Evolutionary conservation across 23 red algal species (phyloP), one percentile per base, ranked within the genome.

Genomic region (Gracilaria caudata): DNA sequence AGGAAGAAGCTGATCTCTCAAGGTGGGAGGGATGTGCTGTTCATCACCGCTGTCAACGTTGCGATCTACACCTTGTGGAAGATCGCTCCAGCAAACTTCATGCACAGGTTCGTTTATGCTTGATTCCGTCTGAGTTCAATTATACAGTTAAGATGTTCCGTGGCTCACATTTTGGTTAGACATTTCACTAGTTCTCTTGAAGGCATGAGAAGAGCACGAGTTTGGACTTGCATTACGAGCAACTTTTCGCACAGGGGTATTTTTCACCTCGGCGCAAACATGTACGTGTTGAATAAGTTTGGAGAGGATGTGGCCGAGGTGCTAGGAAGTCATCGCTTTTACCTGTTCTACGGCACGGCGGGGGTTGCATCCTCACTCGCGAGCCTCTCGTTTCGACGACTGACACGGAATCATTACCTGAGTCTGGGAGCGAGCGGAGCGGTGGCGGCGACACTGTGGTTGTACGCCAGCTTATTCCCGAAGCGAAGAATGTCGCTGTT

Each of bases 61-160:
- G 93, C 68, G 41, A 79, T 95, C 51, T 95, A 89, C 37, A 23
- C 79, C 0, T 28, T 89, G 30, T 95, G 93, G 93, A 95, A 95
- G 80, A 51, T 84, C 28, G 71, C 61, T 16, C 88, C 88, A 32
- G 32, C 82, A 55, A 66, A 43, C 2, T 91, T 95, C 29, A 89
- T 95, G 85, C 61, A 86, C 46, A 75, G 86, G 80, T 87, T 88
- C 33, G 83, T 94, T 86, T 24, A n/a, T 19, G 41, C 33, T 36
- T 41, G 63, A 24, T 34, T 36, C 34, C 13, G 19, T 16, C 19
- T 45, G 7, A 38, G 32, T 51, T 20, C 19, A 10, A 26, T 19
- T 74, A 14, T 12, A 8, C 34, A 36, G 12, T 58, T 40, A 2
- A 60, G 6, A 25, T 9, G 44, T 77, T 32, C 46, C 33, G 43